Base-by-base conservation (phyloP, 441 rosid species). In the Manihot esculenta region DNA sequence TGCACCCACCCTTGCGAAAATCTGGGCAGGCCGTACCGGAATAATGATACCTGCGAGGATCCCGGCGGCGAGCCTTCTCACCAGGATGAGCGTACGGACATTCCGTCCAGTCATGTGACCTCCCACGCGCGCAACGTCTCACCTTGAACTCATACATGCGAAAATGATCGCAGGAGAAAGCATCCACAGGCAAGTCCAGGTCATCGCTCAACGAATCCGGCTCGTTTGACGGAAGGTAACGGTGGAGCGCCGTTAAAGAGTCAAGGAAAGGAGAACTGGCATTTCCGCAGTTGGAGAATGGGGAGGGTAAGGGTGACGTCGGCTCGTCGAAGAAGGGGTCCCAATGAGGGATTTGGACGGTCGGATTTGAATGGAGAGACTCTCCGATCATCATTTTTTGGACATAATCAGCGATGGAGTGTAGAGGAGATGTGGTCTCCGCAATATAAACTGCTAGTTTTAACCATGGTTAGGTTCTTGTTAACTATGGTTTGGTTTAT, bases 51-150 rank as follows among this genome's bases (percentile, higher is more conserved):
- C 83, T 81, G 59, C 91, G 76, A 24, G 97, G 96, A 77, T 92
- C 97, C 0, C 97, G 80, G 33, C 97, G 80, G 14, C 97, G 86
- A 10, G 97, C 97, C 66, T 90, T 90, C 69, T 90, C 97, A 0
- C 97, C 97, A 1, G 96, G 94, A 64, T 92, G 97, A n/a, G 96
- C 97, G 78, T 84, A 92, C 38, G 97, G 97, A 73, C 97, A 92
- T 80, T 92, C 97, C 0, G 97, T 92, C 97, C 97, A 92, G 79
- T 92, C 97, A 64, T 92, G 97, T 14, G 94, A 87, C 71, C 92
- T 78, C 6, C 94, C 96, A 20, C 96, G 94, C 5, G 88, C 83
- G 73, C 97, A 92, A 66, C 86, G 73, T 30, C 94, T 72, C 8
- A 92, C 80, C 66, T 92, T 92, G 83, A 92, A 92, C 84, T 88